Evolutionary conservation across 495 filamentous ascomycete species (phyloP).

Genomic region (Melanomma pulvis-pyrius): DNA sequence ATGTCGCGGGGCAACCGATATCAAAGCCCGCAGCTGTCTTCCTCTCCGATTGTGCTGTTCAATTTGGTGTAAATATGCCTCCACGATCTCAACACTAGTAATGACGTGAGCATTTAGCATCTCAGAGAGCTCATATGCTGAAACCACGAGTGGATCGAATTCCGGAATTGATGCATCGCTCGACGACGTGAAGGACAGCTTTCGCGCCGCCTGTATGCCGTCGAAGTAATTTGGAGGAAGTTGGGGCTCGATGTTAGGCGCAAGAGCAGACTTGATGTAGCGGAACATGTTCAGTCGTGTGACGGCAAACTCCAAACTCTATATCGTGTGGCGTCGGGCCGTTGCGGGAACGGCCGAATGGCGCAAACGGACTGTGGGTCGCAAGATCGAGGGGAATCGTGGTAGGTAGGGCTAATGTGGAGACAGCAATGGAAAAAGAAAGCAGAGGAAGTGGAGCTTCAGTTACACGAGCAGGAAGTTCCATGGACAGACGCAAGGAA

Average conservation of each 20-base stretch:
- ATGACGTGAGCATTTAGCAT: constrained; percentile 47
- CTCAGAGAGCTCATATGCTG: constrained; percentile 49
- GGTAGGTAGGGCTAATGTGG: constrained; percentile 2
- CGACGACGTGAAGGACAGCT: constrained; percentile 27
- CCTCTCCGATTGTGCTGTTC: constrained; percentile 49
- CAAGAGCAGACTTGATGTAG: constrained; percentile 27
- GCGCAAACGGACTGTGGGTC: background rate
- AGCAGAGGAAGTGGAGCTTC: background rate
- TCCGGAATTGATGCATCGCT: constrained; percentile 23
- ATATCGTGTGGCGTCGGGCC: background rate
- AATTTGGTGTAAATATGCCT: constrained; percentile 56
- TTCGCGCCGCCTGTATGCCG: constrained; percentile 15
- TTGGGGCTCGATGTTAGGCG: constrained; percentile 29
- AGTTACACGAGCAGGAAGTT: background rate
- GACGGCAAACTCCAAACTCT: background rate
- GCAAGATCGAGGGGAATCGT: constrained; percentile 4
- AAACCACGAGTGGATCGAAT: constrained; percentile 48
- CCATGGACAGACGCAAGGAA: background rate
- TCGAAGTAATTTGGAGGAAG: constrained; percentile 25
- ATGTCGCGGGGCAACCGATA: constrained; percentile 44
- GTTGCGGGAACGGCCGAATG: constrained; percentile 2
- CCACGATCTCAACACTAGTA: constrained; percentile 53
- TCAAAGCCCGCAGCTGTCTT: constrained; percentile 47
- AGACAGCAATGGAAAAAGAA: constrained; percentile 1
- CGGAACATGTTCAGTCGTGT: constrained; percentile 14